A percentile compares a stretch with the other conserved stretches of the same genome.
Conservation (phyloP, 225 moss, liverwort and hornwort genomes). For the Bryoerythrophyllum caledonicum region DNA sequence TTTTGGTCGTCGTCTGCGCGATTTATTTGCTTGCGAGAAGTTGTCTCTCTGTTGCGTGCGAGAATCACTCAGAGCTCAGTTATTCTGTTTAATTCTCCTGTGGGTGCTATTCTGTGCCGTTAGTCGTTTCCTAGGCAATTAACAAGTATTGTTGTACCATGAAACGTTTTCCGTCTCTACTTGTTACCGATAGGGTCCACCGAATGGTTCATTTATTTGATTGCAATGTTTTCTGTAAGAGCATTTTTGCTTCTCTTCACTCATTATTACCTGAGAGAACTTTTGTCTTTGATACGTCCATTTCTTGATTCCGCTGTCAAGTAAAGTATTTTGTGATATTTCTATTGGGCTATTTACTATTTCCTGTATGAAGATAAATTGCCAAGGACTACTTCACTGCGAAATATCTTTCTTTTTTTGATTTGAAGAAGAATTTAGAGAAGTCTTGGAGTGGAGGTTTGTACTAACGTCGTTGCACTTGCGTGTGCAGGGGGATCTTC, state of each 20-base stretch:
- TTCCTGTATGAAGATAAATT: neutral
- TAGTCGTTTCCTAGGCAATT: neutral
- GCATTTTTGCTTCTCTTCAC: neutral
- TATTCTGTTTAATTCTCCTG: neutral
- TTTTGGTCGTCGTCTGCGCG: constrained; percentile 13
- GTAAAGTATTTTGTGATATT: too few relatives aligned
- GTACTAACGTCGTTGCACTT: constrained; percentile 8
- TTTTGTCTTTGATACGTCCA: neutral
- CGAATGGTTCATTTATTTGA: too few relatives aligned
- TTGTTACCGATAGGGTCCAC: neutral
- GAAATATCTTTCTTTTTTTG: neutral
- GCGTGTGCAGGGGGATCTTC: constrained; percentile 50
- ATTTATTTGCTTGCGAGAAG: neutral
- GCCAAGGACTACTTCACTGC: neutral
- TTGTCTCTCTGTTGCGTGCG: neutral
- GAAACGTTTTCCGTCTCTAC: neutral
- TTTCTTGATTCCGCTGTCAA: neutral
- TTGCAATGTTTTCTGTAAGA: neutral
- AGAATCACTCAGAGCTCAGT: neutral
- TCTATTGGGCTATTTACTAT: neutral
- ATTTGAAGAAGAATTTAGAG: neutral
- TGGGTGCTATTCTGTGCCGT: neutral
- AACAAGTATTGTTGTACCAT: neutral
- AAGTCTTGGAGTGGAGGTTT: neutral
- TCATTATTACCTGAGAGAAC: neutral